A percentile compares a stretch with the other conserved stretches of the same genome.
These are phyloP conservation scores for Bidens hawaiensis DNA, from an alignment of 140 eudicot species.

Conservation along the genomic window DNA sequence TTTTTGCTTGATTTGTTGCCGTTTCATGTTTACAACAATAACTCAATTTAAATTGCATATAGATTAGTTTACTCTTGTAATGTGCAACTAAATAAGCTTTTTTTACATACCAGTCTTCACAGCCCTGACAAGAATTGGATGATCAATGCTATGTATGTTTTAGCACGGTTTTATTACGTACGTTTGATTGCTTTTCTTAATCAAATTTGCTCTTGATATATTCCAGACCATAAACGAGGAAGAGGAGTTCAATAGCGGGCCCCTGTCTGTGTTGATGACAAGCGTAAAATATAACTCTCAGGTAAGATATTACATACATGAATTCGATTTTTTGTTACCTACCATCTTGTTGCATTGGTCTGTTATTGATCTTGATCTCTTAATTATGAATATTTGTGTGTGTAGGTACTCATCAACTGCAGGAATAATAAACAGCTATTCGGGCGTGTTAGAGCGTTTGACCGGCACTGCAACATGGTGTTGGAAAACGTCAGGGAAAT, in stretches of 20 bases:
- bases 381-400: slow-evolving; percentile 2
- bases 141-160: too few relatives aligned
- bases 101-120: too few relatives aligned
- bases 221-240: slow-evolving; percentile 71
- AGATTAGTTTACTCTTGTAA: not conserved
- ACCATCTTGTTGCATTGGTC: too few relatives aligned
- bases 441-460: slow-evolving; percentile 95
- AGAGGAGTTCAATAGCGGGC: slow-evolving; percentile 92
- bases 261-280: slow-evolving; percentile 88
- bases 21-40: too few relatives aligned
- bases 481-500: slow-evolving; percentile 85
- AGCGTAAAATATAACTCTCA: slow-evolving; percentile 94
- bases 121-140: too few relatives aligned
- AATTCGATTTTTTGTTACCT: not conserved
- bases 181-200: not conserved
- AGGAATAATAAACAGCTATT: slow-evolving; percentile 78
- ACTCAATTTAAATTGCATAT: not conserved
- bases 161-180: not conserved
- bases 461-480: slow-evolving; percentile 95
- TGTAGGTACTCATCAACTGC: slow-evolving; percentile 79
- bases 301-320: slow-evolving; percentile 29
- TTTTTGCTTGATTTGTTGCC: not conserved
- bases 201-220: not conserved
- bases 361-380: not conserved
- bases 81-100: too few relatives aligned